A percentile compares a stretch with the other conserved stretches of the same genome.
These are phyloP conservation scores for Metschnikowia koreensis DNA, from an alignment of 805 yeast species.

Conservation along the genomic window DNA sequence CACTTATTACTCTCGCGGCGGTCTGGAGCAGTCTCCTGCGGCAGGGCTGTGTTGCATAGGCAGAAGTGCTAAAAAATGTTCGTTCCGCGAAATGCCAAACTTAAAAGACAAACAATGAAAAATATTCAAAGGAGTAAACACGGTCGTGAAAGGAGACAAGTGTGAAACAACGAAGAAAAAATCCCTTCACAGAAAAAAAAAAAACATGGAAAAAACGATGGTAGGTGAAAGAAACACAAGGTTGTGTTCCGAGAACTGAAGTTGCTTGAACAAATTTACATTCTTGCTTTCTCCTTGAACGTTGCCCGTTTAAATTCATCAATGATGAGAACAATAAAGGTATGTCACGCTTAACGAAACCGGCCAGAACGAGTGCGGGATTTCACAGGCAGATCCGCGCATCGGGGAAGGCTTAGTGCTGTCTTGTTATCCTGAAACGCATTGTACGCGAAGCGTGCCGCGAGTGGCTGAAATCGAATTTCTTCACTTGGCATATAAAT, in stretches of 20 bases:
- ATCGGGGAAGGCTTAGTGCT: neutral
- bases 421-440: conserved; percentile 5
- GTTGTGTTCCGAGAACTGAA: too few species aligned
- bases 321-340: neutral
- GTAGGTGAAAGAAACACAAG: too few species aligned
- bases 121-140: neutral
- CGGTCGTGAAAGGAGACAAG: neutral
- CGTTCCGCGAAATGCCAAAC: neutral
- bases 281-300: too few species aligned
- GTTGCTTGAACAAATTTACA: too few species aligned
- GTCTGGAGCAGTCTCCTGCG: neutral
- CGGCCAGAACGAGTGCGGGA: neutral
- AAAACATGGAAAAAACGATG: too few species aligned
- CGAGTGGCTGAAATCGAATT: neutral
- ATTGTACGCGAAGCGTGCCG: conserved; percentile 3
- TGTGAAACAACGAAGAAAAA: neutral
- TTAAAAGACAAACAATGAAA: neutral
- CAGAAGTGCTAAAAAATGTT: neutral
- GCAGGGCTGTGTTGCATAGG: neutral
- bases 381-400: conserved; percentile 6
- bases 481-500: neutral
- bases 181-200: neutral
- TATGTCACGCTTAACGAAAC: neutral
- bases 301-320: neutral
- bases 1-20: neutral